These are phyloP conservation scores for Botryotinia narcissicola DNA, from an alignment of 2,329 filamentous ascomycete genomes.

Conservation along the genomic window DNA sequence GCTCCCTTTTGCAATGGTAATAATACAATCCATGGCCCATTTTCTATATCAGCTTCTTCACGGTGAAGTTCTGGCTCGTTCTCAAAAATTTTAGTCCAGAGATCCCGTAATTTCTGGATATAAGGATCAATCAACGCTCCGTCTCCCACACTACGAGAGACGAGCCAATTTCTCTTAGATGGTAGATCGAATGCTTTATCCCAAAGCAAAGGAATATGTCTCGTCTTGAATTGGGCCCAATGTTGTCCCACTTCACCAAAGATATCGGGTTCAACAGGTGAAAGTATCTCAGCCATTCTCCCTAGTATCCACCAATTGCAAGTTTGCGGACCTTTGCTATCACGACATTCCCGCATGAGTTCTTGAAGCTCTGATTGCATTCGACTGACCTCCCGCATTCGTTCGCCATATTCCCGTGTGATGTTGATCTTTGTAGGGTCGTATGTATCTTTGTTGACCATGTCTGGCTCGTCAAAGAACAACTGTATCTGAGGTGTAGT, in stretches of 20 bases:
- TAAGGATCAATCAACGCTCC: neutral
- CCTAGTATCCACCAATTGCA: slow-evolving; percentile 10
- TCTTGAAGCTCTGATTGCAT: neutral
- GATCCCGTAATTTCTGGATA: neutral
- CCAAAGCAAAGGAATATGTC: slow-evolving; percentile 8
- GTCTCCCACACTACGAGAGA: neutral
- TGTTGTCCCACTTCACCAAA: slow-evolving; percentile 9
- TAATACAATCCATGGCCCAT: slow-evolving; percentile 8
- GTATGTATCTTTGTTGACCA: slow-evolving; percentile 14
- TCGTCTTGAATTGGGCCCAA: slow-evolving; percentile 8
- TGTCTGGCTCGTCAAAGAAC: slow-evolving; percentile 12
- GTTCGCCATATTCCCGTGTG: neutral
- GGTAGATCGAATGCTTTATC: neutral
- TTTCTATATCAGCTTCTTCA: neutral
- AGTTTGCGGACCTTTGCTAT: neutral
- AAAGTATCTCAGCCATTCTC: slow-evolving; percentile 15
- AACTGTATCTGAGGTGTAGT: slow-evolving; percentile 7
- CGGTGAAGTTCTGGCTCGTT: slow-evolving; percentile 1
- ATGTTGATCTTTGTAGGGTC: slow-evolving; percentile 13
- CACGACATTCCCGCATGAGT: neutral
- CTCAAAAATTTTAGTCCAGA: neutral
- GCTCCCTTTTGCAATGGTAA: slow-evolving; percentile 8
- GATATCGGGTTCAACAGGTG: slow-evolving; percentile 6
- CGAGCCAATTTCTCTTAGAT: neutral
- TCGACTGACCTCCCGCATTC: neutral